These are phyloP conservation scores for Wallacemonas collosoma DNA, from an alignment of 208 protist species.

Conservation along the genomic window DNA sequence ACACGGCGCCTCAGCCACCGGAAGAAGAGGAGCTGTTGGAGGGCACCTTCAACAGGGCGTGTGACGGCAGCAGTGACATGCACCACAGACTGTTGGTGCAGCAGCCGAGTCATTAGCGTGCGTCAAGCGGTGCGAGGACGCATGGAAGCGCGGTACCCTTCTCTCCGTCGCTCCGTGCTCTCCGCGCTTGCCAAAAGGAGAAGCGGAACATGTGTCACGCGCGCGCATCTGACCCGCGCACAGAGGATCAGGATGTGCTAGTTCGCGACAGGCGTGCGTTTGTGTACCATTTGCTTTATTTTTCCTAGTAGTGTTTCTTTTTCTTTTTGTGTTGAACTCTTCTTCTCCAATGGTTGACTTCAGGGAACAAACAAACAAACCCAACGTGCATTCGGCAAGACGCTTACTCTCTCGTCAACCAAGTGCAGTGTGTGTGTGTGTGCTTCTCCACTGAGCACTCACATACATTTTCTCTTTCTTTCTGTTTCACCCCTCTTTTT, in stretches of 20 bases:
- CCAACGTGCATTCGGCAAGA: too few species aligned
- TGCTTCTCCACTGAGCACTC: too few species aligned
- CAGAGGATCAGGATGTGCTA: neutral
- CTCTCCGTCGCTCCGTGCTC: too few species aligned
- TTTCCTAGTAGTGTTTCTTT: neutral
- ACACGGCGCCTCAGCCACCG: neutral
- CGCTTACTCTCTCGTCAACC: too few species aligned
- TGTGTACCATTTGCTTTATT: neutral
- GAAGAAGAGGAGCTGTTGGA: conserved; percentile 1
- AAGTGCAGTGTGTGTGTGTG: too few species aligned
- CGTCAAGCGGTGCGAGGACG: neutral
- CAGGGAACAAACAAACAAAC: too few species aligned
- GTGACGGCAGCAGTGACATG: neutral
- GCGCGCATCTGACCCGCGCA: neutral
- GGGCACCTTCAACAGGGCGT: neutral
- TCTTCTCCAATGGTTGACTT: too few species aligned
- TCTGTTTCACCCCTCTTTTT: neutral
- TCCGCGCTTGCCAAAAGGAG: too few species aligned
- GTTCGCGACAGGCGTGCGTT: neutral
- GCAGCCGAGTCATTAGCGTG: neutral
- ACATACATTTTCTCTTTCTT: neutral
- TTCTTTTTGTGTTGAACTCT: too few species aligned
- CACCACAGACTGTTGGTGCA: neutral
- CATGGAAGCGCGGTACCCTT: neutral
- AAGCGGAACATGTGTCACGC: neutral